Percentiles rank a stretch among this genome's conserved stretches.
These are phyloP conservation scores for Boeremia exigua DNA, from an alignment of 2,329 filamentous ascomycete genomes.

Conservation along the genomic window DNA sequence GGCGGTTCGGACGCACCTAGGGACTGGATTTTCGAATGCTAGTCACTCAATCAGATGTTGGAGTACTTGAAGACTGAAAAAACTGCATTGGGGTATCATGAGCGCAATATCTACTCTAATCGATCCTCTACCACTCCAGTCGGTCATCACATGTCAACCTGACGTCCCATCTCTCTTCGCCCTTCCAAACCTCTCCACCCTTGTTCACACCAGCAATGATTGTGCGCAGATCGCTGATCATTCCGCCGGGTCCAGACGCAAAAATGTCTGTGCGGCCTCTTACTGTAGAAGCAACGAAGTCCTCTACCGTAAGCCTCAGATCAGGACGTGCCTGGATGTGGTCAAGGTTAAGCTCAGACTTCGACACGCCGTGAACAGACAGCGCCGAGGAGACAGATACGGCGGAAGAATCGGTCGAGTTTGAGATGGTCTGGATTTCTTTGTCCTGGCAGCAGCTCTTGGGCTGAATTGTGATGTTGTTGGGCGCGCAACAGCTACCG, in stretches of 20 bases:
- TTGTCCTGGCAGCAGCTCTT: conserved; percentile 22
- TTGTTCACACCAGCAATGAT: conserved; percentile 41
- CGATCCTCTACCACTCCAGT: conserved; percentile 37
- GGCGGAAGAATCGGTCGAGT: conserved; percentile 22
- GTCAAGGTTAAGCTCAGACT: conserved; percentile 34
- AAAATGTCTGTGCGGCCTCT: conserved; percentile 39
- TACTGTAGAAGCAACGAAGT: conserved; percentile 33
- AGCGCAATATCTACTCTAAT: conserved; percentile 3
- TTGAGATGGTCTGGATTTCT: conserved; percentile 29
- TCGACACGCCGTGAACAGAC: conserved; percentile 37
- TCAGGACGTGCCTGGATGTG: conserved; percentile 35
- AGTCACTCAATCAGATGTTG: background rate
- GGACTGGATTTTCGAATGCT: background rate
- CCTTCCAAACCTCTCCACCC: conserved; percentile 42
- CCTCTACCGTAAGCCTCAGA: conserved; percentile 25
- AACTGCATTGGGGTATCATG: conserved; percentile 33
- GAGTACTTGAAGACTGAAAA: background rate
- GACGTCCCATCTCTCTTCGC: conserved; percentile 40
- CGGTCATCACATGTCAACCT: conserved; percentile 42
- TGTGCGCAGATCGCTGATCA: conserved; percentile 43
- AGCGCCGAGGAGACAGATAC: conserved; percentile 32
- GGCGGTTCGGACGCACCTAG: too few species aligned
- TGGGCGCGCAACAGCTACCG: background rate
- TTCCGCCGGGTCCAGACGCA: conserved; percentile 39
- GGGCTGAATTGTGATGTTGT: conserved; percentile 1